Evolutionary conservation across 768 basidiomycete genomes (phyloP).

Genomic region (Amanita thiersii): DNA sequence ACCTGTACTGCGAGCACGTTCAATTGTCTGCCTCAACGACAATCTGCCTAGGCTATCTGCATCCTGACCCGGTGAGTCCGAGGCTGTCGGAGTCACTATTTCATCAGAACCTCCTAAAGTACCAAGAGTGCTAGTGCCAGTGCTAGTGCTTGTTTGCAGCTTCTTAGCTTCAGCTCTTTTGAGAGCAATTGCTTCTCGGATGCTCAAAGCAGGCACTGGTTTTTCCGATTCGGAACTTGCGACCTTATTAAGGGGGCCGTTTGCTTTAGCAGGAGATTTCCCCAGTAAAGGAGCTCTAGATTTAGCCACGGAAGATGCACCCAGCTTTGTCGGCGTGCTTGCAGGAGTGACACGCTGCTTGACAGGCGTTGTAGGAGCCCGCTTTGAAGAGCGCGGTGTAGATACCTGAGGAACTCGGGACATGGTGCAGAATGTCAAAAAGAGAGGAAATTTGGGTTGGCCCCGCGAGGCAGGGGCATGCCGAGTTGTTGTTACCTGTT

Average conservation of each 20-base stretch:
- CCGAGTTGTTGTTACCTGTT: no score
- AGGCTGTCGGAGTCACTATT: slow-evolving; percentile 27
- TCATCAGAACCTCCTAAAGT: slow-evolving; percentile 41
- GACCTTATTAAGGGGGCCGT: slow-evolving; percentile 18
- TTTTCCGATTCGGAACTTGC: slow-evolving; percentile 16
- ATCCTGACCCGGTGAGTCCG: slow-evolving; percentile 20
- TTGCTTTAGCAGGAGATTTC: background rate
- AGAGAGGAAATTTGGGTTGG: background rate
- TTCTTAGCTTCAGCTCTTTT: slow-evolving; percentile 77
- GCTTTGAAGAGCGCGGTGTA: background rate
- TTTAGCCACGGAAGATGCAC: background rate
- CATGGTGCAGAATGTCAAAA: background rate
- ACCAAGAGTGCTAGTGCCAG: slow-evolving; percentile 20
- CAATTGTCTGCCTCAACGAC: slow-evolving; percentile 66
- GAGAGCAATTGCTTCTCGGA: slow-evolving; percentile 74
- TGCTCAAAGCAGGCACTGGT: slow-evolving; percentile 32
- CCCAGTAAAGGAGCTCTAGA: background rate
- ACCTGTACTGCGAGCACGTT: slow-evolving; percentile 74
- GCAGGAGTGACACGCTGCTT: no score
- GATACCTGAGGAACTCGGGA: background rate
- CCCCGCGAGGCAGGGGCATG: background rate
- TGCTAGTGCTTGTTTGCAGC: slow-evolving; percentile 21
- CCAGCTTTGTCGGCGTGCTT: slow-evolving; percentile 4
- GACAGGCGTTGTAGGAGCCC: slow-evolving; percentile 7
- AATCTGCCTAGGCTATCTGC: slow-evolving; percentile 57